Conservation (phyloP, 2,329 filamentous ascomycete genomes). For the Aaosphaeria pasadenensis region DNA sequence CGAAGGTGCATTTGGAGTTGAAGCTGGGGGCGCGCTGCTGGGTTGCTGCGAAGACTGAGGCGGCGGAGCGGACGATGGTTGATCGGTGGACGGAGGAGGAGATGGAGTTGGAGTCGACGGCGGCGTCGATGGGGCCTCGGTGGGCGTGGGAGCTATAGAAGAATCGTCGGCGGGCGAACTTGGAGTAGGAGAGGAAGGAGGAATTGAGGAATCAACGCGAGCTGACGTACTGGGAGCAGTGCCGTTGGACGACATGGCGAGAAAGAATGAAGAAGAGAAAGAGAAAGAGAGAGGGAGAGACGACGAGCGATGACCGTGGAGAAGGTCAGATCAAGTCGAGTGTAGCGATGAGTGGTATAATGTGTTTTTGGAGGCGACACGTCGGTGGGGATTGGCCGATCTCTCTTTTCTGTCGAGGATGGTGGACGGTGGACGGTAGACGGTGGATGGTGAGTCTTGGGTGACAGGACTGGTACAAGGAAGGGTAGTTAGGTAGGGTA, state of each 20-base stretch:
- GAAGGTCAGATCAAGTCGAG: too few species aligned
- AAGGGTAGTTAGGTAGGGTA: too few species aligned
- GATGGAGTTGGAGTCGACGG: conserved; percentile 10
- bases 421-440: too few species aligned
- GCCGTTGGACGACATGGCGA: conserved; percentile 25
- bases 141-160: conserved; percentile 9
- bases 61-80: conserved; percentile 1
- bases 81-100: conserved; percentile 4
- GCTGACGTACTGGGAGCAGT: conserved; percentile 33
- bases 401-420: too few species aligned
- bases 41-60: background rate
- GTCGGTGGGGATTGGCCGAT: too few species aligned
- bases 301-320: background rate
- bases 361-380: too few species aligned
- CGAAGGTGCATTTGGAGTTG: background rate
- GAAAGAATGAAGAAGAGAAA: conserved; percentile 10
- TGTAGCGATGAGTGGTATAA: too few species aligned
- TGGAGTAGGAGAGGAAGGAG: background rate
- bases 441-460: too few species aligned
- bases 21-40: background rate
- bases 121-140: conserved; percentile 5
- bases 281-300: conserved; percentile 1
- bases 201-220: conserved; percentile 10
- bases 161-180: conserved; percentile 14
- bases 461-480: too few species aligned